These are phyloP conservation scores for Lachnellula occidentalis DNA, from an alignment of 2,329 filamentous ascomycete genomes.

Conservation along the genomic window DNA sequence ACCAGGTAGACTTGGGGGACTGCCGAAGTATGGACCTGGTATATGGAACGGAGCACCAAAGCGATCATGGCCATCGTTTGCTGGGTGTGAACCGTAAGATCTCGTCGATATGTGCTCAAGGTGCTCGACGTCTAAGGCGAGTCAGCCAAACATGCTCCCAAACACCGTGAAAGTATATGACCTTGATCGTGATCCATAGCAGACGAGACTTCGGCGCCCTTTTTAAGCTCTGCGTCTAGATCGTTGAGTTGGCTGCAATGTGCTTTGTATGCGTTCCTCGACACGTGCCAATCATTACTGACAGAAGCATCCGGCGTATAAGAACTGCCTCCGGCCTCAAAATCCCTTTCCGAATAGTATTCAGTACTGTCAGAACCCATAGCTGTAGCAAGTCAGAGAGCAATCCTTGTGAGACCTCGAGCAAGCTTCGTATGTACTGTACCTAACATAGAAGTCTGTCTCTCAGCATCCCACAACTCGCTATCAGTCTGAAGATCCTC, in stretches of 20 bases:
- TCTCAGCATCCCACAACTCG: conserved; percentile 36
- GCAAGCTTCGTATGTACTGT: neutral
- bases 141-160: no score
- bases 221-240: neutral
- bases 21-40: no score
- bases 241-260: neutral
- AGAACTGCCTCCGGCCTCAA: no score
- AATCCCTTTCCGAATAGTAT: neutral
- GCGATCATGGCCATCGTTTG: no score
- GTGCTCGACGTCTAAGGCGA: no score
- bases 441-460: neutral
- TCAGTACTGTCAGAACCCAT: neutral
- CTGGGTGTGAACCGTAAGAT: no score
- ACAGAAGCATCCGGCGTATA: neutral
- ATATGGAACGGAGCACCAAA: no score
- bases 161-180: neutral
- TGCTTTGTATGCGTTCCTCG: neutral
- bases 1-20: no score
- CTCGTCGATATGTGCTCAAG: no score
- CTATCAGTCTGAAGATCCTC: conserved; percentile 44
- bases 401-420: neutral
- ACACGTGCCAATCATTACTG: neutral
- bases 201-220: neutral
- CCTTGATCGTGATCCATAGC: neutral
- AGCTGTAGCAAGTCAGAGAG: neutral